Evolutionary conservation across 2,329 filamentous ascomycete species (phyloP).

Genomic region (Cordyceps cicadae): DNA sequence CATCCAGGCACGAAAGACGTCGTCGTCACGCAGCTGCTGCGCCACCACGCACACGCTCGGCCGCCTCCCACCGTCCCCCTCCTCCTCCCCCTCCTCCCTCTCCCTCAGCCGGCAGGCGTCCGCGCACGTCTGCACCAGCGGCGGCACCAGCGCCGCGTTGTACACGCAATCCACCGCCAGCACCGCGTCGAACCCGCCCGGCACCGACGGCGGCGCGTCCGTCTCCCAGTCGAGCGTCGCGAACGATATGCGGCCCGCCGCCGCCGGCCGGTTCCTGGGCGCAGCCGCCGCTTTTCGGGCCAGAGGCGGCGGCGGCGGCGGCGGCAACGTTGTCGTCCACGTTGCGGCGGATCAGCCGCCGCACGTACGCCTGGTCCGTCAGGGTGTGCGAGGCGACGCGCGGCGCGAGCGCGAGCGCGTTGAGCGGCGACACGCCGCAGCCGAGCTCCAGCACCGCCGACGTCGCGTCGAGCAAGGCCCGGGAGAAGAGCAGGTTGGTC

Average conservation of each 20-base stretch:
- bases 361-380: slow-evolving; percentile 83
- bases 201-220: slow-evolving; percentile 39
- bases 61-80: no score
- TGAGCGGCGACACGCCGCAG: slow-evolving; percentile 75
- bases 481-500: slow-evolving; percentile 52
- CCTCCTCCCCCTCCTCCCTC: no score
- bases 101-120: slow-evolving; percentile 59
- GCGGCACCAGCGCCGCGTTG: slow-evolving; percentile 76
- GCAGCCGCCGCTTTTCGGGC: neutral
- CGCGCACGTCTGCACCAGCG: slow-evolving; percentile 72
- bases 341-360: slow-evolving; percentile 69
- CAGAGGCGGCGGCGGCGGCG: no score
- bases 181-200: slow-evolving; percentile 59
- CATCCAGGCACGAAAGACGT: slow-evolving; percentile 80
- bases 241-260: slow-evolving; percentile 43
- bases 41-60: slow-evolving; percentile 64
- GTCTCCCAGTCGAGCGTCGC: slow-evolving; percentile 76
- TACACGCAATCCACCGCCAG: slow-evolving; percentile 92
- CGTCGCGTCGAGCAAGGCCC: slow-evolving; percentile 37
- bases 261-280: neutral
- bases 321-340: slow-evolving; percentile 51
- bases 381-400: slow-evolving; percentile 60
- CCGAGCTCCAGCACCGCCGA: slow-evolving; percentile 74
- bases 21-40: slow-evolving; percentile 77
- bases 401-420: slow-evolving; percentile 60